Evolutionary conservation across 306 rosid species (phyloP), one percentile per base, ranked within the genome.

Genomic region (Prinsepia uniflora): DNA sequence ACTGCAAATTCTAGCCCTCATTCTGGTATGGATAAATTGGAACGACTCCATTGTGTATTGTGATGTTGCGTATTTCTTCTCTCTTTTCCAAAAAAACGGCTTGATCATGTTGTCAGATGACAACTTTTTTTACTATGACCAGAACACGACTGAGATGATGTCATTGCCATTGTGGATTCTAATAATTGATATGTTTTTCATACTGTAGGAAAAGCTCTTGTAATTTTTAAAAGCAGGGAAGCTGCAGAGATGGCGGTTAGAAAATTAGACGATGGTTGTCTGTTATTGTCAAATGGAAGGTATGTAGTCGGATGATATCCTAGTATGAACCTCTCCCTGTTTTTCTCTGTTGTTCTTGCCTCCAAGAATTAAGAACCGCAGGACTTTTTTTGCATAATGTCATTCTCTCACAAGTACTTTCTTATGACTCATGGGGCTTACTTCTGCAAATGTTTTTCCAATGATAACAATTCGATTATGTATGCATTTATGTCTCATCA

Each of bases 261-360:
- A 79, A 82, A 79, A 71, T 81, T 91, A 78, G 81, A 85, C 3
- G 76, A 87, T 63, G 83, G 89, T 53, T 91, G 96, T 78, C 63
- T 94, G 47, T 72, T 94, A 42, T 78, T 91, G 81, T 73, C 97
- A 50, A 86, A 87, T 81, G 96, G 95, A 74, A 86, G 95, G 99
- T 94, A 88, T 74, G 92, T 53, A 13, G 78, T 65, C 39, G 39
- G 34, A 58, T 52, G 44, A 46, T 50, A 30, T 39, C 30, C 19
- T 18, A 18, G 17, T 30, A 30, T 30, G 36, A 30, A 30, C 36
- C 36, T 49, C 30, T 48, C 45, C 30, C 24, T 24, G 22, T 49
- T 36, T 30, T 46, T 53, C 10, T 18, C 20, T 53, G 73, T 12
- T 68, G 13, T 63, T 49, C 47, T 50, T 18, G 22, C 46, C 66